A percentile compares a stretch with the other conserved stretches of the same genome.
phyloP scores from a whole-genome alignment of 2,329 filamentous ascomycete species.

The Periconia digitata region DNA sequence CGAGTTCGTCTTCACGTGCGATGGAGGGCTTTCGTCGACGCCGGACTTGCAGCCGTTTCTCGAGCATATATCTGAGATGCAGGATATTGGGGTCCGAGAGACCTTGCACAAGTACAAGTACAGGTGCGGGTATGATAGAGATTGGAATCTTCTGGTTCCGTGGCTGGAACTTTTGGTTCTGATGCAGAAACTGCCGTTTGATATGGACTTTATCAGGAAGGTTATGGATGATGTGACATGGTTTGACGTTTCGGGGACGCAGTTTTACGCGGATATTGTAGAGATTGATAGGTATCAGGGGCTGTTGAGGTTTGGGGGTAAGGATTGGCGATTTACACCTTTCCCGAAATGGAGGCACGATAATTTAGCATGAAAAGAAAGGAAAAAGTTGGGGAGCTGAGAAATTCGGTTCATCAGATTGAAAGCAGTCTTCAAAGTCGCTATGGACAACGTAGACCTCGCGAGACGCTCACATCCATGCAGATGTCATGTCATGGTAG shows the following conservation, averaged over 20 bases:
- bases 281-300: not conserved
- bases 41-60: slow-evolving; percentile 10
- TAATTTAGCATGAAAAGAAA: not conserved
- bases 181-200: slow-evolving; percentile 6
- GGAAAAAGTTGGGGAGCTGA: too few species aligned
- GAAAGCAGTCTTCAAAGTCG: too few species aligned
- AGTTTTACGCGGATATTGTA: not conserved
- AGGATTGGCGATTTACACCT: not conserved
- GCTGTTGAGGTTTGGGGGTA: not conserved
- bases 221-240: slow-evolving; percentile 12
- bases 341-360: not conserved
- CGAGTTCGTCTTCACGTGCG: slow-evolving; percentile 10
- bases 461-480: too few species aligned
- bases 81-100: slow-evolving; percentile 7
- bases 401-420: too few species aligned
- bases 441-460: too few species aligned
- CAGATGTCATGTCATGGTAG: too few species aligned
- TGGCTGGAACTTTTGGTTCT: slow-evolving; percentile 15
- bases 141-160: slow-evolving; percentile 8
- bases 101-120: slow-evolving; percentile 13
- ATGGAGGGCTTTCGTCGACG: slow-evolving; percentile 3
- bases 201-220: slow-evolving; percentile 3
- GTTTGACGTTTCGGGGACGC: not conserved
- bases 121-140: slow-evolving; percentile 8
- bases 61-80: slow-evolving; percentile 12